Conservation (phyloP, 805 yeast genomes). For the Kockiozyma suomiensis region DNA sequence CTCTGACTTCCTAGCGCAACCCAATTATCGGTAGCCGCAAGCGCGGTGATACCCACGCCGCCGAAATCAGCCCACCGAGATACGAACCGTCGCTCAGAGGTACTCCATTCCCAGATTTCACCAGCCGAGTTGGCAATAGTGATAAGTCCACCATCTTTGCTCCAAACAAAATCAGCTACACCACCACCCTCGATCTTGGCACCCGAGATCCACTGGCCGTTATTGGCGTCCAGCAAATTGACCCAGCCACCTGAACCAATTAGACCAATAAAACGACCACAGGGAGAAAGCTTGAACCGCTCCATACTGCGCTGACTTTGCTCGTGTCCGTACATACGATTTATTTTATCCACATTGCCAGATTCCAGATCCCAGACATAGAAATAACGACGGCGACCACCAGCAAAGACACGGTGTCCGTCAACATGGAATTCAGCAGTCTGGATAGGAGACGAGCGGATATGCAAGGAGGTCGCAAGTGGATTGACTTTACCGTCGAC, state of each 20-base stretch:
- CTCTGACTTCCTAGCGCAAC: constrained; percentile 85
- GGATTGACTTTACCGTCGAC: constrained; percentile 84
- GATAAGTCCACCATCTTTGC: constrained; percentile 49
- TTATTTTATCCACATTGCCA: constrained; percentile 78
- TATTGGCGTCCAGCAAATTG: constrained; percentile 70
- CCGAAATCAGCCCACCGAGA: constrained; percentile 81
- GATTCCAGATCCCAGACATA: constrained; percentile 84
- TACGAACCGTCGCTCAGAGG: constrained; percentile 53
- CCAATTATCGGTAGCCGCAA: constrained; percentile 66
- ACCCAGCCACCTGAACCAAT: constrained; percentile 91
- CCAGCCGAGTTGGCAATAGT: constrained; percentile 75
- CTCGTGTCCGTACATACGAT: constrained; percentile 91
- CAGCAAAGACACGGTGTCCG: constrained; percentile 66
- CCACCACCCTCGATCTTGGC: constrained; percentile 83
- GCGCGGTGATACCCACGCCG: constrained; percentile 78
- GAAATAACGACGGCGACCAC: constrained; percentile 90
- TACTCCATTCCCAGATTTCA: constrained; percentile 84
- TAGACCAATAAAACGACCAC: constrained; percentile 72
- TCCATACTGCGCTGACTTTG: constrained; percentile 83
- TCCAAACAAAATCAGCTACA: constrained; percentile 77
- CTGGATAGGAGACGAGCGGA: constrained; percentile 78
- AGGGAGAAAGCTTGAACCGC: constrained; percentile 69
- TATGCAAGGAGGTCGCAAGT: constrained; percentile 77
- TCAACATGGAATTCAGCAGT: constrained; percentile 67
- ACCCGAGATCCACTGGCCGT: constrained; percentile 86